These are phyloP conservation scores for Tricholoma hemisulphureum DNA, from an alignment of 768 basidiomycete genomes.

Conservation along the genomic window DNA sequence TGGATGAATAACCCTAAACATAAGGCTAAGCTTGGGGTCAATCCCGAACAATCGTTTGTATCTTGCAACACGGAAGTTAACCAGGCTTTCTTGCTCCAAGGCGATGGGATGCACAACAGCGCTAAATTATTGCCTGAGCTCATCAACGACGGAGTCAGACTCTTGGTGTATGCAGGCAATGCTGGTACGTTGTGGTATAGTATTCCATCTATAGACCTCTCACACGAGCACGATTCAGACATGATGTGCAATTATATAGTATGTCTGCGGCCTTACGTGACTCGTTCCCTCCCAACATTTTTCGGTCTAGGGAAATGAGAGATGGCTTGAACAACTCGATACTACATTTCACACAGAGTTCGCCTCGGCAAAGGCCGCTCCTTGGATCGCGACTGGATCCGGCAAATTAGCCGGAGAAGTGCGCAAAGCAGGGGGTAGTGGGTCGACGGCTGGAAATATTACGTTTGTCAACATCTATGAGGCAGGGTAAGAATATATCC, in stretches of 20 bases:
- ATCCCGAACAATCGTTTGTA: conserved; percentile 55
- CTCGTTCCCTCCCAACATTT: background rate
- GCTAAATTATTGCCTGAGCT: conserved; percentile 77
- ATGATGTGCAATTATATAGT: conserved; percentile 88
- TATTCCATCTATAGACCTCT: conserved; percentile 2
- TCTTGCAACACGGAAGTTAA: conserved; percentile 82
- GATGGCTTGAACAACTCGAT: conserved; percentile 67
- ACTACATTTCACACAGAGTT: conserved; percentile 66
- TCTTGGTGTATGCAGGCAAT: conserved; percentile 89
- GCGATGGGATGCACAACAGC: conserved; percentile 85
- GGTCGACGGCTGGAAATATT: conserved; percentile 74
- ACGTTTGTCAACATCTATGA: conserved; percentile 77
- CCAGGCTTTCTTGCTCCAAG: conserved; percentile 74
- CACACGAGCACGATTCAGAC: conserved; percentile 41
- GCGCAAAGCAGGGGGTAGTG: conserved; percentile 63
- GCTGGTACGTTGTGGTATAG: conserved; percentile 49
- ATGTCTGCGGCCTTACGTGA: conserved; percentile 17
- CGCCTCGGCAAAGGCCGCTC: conserved; percentile 40
- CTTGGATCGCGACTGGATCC: conserved; percentile 54
- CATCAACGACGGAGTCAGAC: conserved; percentile 75
- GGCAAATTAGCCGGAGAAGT: conserved; percentile 67
- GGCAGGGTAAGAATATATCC: conserved; percentile 61
- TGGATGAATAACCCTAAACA: conserved; percentile 79
- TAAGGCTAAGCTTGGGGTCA: conserved; percentile 79
- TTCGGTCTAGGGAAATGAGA: conserved; percentile 61